These are phyloP conservation scores for Cicer bijugum DNA, from an alignment of 306 rosid species.

Conservation along the genomic window DNA sequence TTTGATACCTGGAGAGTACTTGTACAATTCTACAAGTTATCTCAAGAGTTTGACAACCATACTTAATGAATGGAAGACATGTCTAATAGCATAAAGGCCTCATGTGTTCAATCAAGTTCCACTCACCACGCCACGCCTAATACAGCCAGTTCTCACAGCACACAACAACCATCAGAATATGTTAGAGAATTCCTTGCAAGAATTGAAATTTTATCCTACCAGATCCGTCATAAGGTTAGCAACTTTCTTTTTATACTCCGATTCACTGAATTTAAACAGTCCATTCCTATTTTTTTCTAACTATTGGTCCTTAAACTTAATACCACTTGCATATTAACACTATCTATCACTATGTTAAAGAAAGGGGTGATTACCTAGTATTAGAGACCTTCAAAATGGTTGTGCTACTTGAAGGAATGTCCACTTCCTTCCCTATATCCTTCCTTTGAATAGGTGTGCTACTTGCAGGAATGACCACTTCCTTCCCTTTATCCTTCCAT, in stretches of 20 bases:
- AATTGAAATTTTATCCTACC: not conserved
- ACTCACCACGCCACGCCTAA: not conserved
- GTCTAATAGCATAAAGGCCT: slow-evolving; percentile 4
- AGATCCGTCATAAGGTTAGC: not conserved
- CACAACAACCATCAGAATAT: slow-evolving; percentile 20
- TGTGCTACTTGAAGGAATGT: slow-evolving; percentile 42
- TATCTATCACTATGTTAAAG: not conserved
- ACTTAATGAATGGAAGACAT: not conserved
- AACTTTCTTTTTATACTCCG: not conserved
- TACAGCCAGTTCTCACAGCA: slow-evolving; percentile 23
- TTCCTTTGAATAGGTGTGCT: slow-evolving; percentile 47
- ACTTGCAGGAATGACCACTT: slow-evolving; percentile 39
- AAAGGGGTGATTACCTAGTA: slow-evolving; percentile 47
- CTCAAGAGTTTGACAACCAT: not conserved
- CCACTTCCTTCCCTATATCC: slow-evolving; percentile 49
- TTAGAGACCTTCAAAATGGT: slow-evolving; percentile 38
- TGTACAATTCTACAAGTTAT: not conserved
- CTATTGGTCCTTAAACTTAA: slow-evolving; percentile 7
- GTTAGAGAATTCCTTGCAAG: not conserved
- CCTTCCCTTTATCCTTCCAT: slow-evolving; percentile 41
- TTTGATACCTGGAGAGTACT: not conserved
- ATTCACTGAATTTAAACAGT: slow-evolving; percentile 14
- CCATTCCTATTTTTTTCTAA: not conserved
- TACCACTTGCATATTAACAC: slow-evolving; percentile 7
- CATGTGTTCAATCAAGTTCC: slow-evolving; percentile 14